Conservation (phyloP, 306 rosid species). For the Rosa lucieae region DNA sequence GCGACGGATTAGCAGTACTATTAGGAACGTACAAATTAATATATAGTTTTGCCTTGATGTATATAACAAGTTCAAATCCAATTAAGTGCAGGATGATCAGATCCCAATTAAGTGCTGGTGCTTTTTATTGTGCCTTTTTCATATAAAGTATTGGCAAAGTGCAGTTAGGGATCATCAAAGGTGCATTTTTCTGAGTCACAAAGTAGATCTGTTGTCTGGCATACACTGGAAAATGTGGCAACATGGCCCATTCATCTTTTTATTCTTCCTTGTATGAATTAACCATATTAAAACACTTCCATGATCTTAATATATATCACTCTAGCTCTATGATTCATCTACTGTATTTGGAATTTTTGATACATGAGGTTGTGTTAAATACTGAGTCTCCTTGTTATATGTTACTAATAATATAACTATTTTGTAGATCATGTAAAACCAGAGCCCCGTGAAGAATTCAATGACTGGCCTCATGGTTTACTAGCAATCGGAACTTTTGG, state of each 20-base stretch:
- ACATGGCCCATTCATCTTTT: not conserved
- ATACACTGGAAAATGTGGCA: not conserved
- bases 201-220: not conserved
- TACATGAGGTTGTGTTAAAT: not conserved
- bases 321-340: not conserved
- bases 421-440: conserved; percentile 60
- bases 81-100: not conserved
- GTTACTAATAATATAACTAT: not conserved
- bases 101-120: not conserved
- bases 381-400: not conserved
- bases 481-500: conserved; percentile 96
- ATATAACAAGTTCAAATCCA: not conserved
- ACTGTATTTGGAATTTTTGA: not conserved
- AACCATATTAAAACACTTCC: not conserved
- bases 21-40: too few species aligned
- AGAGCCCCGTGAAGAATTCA: conserved; percentile 88
- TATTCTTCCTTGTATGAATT: not conserved
- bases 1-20: not conserved
- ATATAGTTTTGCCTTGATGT: not conserved
- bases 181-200: not conserved
- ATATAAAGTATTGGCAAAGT: not conserved
- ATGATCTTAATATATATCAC: not conserved
- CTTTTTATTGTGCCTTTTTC: not conserved
- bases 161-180: not conserved
- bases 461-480: conserved; percentile 89